Evolutionary conservation across 2,329 filamentous ascomycete genomes (phyloP), one percentile per base, ranked within the genome.

Genomic region (Emericellopsis atlantica): DNA sequence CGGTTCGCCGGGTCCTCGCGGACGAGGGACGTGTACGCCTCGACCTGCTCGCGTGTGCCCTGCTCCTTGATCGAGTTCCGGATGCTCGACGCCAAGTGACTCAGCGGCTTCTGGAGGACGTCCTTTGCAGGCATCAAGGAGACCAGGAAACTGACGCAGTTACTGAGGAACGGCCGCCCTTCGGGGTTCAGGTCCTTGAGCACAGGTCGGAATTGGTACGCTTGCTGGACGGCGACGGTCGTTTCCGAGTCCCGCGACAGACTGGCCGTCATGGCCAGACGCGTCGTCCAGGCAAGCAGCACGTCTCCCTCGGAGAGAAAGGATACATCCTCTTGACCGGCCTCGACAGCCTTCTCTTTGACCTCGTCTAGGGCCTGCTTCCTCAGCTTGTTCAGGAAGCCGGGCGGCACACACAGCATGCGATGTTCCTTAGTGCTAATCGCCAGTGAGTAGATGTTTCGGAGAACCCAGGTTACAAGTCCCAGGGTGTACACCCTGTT

Each of bases 241-340:
- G n/a, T 38, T 21, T 38, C 36, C 12, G 36, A 38, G 22, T 38
- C 22, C 15, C 24, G 18, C 11, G 22, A 23, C 21, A 24, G 36
- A n/a, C 24, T 26, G 11, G 48, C 21, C 50, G 46, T 34, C 26
- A 29, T 29, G 26, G 50, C 50, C 10, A 56, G 47, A 9, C 57
- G 56, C 8, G 53, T 46, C 48, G 50, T 56, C 58, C 61, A 67
- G 0, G 62, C 59, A 3, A 48, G 39, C 2, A 68, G 49, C 2
- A 66, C 48, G 34, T 67, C 63, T 31, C 54, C 49, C 21, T 66
- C 59, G 34, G 52, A 60, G 11, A 66, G 8, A 39, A 61, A 66
- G 1, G 54, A 44, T 9, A 34, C 36, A 6, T 43, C 38, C 9
- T 44, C 37, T 9, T 43, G 36, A 2, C 39, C 44, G 6, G 38